A percentile compares a stretch with the other conserved stretches of the same genome.
phyloP scores from a whole-genome alignment of 139 green algal species.

The Tetraselmis chui region DNA sequence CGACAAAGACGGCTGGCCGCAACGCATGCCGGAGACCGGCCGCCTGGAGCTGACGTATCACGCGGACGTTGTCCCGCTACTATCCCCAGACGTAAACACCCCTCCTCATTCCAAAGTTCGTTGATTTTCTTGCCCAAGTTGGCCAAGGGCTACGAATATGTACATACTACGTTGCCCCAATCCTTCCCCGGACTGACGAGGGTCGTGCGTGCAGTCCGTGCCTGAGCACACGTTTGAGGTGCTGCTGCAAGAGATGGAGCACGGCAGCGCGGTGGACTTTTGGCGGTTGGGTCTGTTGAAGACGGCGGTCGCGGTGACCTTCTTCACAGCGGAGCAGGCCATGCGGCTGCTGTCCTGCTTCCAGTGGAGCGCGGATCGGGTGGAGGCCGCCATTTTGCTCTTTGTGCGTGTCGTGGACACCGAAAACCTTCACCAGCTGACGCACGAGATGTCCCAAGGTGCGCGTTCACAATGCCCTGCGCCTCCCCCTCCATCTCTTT shows the following conservation, averaged over 20 bases:
- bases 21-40: neutral
- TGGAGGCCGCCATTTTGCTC: neutral
- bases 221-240: neutral
- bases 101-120: too few relatives aligned
- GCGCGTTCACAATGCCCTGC: too few relatives aligned
- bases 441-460: neutral
- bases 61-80: neutral
- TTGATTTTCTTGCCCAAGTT: too few relatives aligned
- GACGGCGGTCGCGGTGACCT: neutral
- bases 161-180: too few relatives aligned
- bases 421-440: neutral
- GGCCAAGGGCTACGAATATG: too few relatives aligned
- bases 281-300: conserved; percentile 1
- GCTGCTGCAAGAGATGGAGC: neutral
- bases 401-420: neutral
- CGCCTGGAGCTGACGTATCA: neutral
- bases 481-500: neutral
- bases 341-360: neutral
- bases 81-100: neutral
- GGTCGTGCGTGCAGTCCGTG: neutral
- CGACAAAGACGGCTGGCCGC: neutral
- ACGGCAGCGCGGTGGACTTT: neutral
- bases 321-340: conserved; percentile 1
- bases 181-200: too few relatives aligned
- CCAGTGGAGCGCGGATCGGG: neutral